Evolutionary conservation across 352 stramenopile genomes (phyloP), one percentile per base, ranked within the genome.

Genomic region (Phytophthora niederhauseri): DNA sequence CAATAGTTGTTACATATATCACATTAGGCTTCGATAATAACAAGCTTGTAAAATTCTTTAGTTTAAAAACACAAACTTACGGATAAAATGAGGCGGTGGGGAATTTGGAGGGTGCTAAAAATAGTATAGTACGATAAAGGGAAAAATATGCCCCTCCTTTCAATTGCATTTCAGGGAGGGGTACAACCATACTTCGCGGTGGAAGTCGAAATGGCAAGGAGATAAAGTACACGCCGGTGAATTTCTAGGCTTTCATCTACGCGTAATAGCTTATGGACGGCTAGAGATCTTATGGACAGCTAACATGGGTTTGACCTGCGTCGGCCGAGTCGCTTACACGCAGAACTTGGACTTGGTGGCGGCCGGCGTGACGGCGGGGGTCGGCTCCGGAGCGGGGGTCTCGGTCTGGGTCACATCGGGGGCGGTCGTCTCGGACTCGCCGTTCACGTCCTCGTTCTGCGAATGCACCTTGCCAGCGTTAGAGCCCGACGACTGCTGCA

Each of bases 331-430:
- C 22, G 50, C 52, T 75, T 78, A 78, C 38, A 75, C 66, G 58
- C 71, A 78, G 62, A 65, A 69, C 63, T 75, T 75, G 49, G 67
- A 70, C 66, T 72, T 77, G 60, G 57, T 60, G 41, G 59, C 54
- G 38, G 69, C 46, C 2, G 70, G 64, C 3, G 70, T 76, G 17
- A 34, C 64, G 5, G 46, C 55, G 8, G 70, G 64, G 3, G 46
- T 73, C 8, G 66, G 60, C 45, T 73, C 57, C 2, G 54, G 66
- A 15, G 68, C 53, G 45, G 41, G 34, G 12, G 53, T 72, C 55
- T 58, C 50, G 2, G 46, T n/a, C 38, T 61, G 45, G 7, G 41
- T 76, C 30, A 57, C 68, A 3, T 64, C 69, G 2, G 63, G 53
- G 5, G 57, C 15, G 1, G 61, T 61, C 12, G 56, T 70, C 55